These are phyloP conservation scores for Suillus variegatus DNA, from an alignment of 768 basidiomycete species.

Conservation along the genomic window DNA sequence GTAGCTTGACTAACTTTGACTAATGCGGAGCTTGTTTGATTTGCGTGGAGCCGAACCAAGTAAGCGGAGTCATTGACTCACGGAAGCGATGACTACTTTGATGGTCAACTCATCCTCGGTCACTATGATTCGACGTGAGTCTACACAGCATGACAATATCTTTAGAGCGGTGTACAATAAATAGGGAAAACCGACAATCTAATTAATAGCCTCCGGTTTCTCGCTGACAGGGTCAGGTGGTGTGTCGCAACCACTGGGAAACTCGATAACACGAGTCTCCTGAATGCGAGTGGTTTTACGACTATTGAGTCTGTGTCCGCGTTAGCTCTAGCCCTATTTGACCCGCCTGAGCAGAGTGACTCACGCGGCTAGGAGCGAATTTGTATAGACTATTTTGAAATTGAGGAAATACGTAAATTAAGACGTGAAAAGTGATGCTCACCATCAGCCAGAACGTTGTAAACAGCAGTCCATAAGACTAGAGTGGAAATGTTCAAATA, in stretches of 20 bases:
- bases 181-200: not conserved
- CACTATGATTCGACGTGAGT: not conserved
- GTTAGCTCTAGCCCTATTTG: not conserved
- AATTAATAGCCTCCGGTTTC: not conserved
- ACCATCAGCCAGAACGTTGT: constrained; percentile 9
- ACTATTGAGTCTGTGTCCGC: not conserved
- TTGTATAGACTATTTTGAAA: constrained; percentile 1
- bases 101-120: not conserved
- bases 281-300: not conserved
- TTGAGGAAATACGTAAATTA: not conserved
- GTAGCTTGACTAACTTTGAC: not conserved
- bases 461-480: constrained; percentile 10
- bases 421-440: not conserved
- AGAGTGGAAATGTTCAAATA: not conserved
- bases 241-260: not conserved
- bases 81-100: not conserved
- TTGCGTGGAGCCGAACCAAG: not conserved
- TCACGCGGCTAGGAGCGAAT: not conserved
- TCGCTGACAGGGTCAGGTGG: too few species aligned
- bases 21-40: not conserved
- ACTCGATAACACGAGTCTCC: not conserved
- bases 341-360: not conserved
- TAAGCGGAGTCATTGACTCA: not conserved
- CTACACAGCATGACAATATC: not conserved
- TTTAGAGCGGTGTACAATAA: not conserved